Conservation (phyloP, 2,329 filamentous ascomycete genomes). For the Xylaria arbuscula region DNA sequence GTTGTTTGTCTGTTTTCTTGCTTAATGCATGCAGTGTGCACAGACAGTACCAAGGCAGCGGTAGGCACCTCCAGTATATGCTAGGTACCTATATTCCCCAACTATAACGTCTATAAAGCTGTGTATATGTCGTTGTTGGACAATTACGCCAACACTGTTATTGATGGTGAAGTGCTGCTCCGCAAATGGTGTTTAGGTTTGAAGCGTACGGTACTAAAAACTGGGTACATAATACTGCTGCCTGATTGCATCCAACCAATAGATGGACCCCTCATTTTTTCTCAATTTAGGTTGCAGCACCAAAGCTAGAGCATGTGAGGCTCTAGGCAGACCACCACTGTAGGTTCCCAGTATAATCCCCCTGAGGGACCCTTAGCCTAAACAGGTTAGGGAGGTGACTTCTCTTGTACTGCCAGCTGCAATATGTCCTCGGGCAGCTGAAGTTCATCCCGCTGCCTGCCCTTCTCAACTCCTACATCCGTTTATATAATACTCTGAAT, state of each 20-base stretch:
- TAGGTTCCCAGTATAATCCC: not conserved
- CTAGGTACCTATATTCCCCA: not conserved
- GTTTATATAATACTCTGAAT: no score
- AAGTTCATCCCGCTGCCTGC: not conserved
- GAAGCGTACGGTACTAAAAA: not conserved
- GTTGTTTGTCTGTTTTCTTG: not conserved
- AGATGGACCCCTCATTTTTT: not conserved
- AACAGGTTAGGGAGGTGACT: not conserved
- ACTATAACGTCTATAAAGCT: not conserved
- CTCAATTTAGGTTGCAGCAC: slow-evolving; percentile 7
- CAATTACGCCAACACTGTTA: not conserved
- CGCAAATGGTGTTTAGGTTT: not conserved
- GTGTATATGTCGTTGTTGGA: not conserved
- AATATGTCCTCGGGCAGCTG: not conserved
- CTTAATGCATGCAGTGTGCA: not conserved
- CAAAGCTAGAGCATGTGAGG: slow-evolving; percentile 17
- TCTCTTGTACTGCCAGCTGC: slow-evolving; percentile 17
- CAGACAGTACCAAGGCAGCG: not conserved
- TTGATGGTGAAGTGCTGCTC: not conserved
- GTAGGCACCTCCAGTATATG: not conserved
- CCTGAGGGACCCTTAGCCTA: not conserved
- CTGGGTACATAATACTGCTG: slow-evolving; percentile 34
- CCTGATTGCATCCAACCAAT: slow-evolving; percentile 30
- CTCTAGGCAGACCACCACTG: not conserved
- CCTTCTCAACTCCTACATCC: not conserved